Evolutionary conservation across 148 eudicot species (phyloP).

Genomic region (Rheum nobile): DNA sequence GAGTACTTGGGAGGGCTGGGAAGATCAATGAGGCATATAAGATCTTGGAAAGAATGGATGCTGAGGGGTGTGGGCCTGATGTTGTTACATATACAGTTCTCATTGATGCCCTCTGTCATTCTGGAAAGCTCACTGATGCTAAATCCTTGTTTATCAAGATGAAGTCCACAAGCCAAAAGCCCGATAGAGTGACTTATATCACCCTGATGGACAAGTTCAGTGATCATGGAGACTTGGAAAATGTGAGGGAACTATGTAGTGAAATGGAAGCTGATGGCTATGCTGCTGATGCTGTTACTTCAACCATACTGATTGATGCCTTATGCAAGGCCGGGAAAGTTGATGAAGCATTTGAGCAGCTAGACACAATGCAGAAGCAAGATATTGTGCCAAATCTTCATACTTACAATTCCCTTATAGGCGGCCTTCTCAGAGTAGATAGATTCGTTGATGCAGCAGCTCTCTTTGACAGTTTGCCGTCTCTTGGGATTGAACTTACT

Average conservation of each 20-base stretch:
- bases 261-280: conserved; percentile 84
- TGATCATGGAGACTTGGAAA: conserved; percentile 60
- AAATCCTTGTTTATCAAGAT: conserved; percentile 57
- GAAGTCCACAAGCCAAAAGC: conserved; percentile 63
- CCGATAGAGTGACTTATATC: conserved; percentile 86
- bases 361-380: conserved; percentile 47
- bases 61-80: conserved; percentile 84
- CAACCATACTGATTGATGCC: conserved; percentile 64
- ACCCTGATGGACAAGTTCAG: conserved; percentile 77
- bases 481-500: conserved; percentile 45
- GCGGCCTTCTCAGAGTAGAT: conserved; percentile 58
- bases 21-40: conserved; percentile 34
- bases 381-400: conserved; percentile 72
- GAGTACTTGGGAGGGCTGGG: conserved; percentile 60
- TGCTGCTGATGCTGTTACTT: conserved; percentile 69
- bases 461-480: conserved; percentile 42
- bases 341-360: conserved; percentile 40
- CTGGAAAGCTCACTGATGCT: conserved; percentile 59
- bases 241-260: conserved; percentile 49
- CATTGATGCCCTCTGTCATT: conserved; percentile 70
- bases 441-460: conserved; percentile 59
- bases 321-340: conserved; percentile 63
- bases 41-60: conserved; percentile 44
- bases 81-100: conserved; percentile 77
- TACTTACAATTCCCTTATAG: conserved; percentile 71